Percentiles rank a stretch among this genome's conserved stretches.
Conservation (phyloP, 2,329 filamentous ascomycete species). For the Colletotrichum higginsianum region DNA sequence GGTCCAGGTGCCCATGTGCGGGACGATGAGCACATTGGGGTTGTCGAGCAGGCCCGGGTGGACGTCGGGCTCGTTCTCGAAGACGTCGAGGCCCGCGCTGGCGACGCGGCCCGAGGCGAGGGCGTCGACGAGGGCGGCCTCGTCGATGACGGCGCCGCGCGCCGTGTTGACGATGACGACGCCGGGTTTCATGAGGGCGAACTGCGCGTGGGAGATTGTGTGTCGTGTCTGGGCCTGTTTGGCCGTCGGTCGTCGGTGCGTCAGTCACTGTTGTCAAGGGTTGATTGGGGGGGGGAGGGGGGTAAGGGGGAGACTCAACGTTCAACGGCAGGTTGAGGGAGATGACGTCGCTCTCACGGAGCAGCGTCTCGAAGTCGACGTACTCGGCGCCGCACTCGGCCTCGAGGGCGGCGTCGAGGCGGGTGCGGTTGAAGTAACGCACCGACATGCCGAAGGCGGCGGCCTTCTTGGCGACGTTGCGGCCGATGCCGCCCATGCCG, state of each 20-base stretch:
- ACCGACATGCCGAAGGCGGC: slow-evolving; percentile 82
- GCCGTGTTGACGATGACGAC: slow-evolving; percentile 87
- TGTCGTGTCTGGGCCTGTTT: slow-evolving; percentile 75
- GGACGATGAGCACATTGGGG: slow-evolving; percentile 80
- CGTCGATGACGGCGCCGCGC: slow-evolving; percentile 86
- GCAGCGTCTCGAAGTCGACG: slow-evolving; percentile 80
- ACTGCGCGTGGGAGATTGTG: slow-evolving; percentile 80
- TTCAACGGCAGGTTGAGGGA: slow-evolving; percentile 87
- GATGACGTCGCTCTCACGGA: slow-evolving; percentile 80
- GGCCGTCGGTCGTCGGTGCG: too few relatives aligned
- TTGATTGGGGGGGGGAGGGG: too few relatives aligned
- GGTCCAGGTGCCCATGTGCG: slow-evolving; percentile 90
- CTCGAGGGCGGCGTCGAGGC: slow-evolving; percentile 69
- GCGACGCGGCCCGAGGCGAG: slow-evolving; percentile 79
- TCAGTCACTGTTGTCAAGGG: neutral
- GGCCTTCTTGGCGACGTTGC: slow-evolving; percentile 82
- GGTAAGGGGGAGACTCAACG: slow-evolving; percentile 62
- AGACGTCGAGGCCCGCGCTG: slow-evolving; percentile 84
- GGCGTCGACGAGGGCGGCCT: slow-evolving; percentile 82
- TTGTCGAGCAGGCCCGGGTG: slow-evolving; percentile 81
- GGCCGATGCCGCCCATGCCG: slow-evolving; percentile 89
- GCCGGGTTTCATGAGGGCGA: slow-evolving; percentile 83
- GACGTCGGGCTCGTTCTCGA: slow-evolving; percentile 83
- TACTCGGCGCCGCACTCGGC: slow-evolving; percentile 72
- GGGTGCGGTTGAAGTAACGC: slow-evolving; percentile 80